These are phyloP conservation scores for Zelopaecilomyces penicillatus DNA, from an alignment of 2,329 filamentous ascomycete species.

Conservation along the genomic window DNA sequence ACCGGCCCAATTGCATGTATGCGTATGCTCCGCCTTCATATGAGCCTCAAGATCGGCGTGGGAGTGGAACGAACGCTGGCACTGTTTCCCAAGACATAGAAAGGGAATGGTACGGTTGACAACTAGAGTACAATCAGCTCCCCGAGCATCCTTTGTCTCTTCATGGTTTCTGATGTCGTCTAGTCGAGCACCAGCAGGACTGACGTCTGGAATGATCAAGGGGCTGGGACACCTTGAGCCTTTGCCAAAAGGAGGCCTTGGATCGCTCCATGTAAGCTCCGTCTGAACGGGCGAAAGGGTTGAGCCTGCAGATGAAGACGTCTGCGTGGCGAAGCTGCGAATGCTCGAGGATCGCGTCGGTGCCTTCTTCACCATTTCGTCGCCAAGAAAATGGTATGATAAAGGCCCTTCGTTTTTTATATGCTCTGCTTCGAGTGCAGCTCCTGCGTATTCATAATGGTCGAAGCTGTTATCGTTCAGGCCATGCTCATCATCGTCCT, in stretches of 20 bases:
- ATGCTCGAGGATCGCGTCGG: slow-evolving; percentile 11
- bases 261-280: slow-evolving; percentile 16
- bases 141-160: too few relatives aligned
- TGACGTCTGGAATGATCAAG: not conserved
- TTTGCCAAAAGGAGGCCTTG: not conserved
- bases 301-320: slow-evolving; percentile 21
- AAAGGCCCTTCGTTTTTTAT: too few relatives aligned
- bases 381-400: too few relatives aligned
- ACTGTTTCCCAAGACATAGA: slow-evolving; percentile 20
- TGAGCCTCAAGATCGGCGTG: slow-evolving; percentile 18
- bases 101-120: slow-evolving; percentile 1
- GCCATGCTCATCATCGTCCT: too few relatives aligned
- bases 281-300: slow-evolving; percentile 22
- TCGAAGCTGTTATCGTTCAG: too few relatives aligned
- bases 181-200: not conserved
- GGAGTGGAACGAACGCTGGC: slow-evolving; percentile 16
- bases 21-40: slow-evolving; percentile 18
- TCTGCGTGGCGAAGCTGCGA: slow-evolving; percentile 17
- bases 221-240: not conserved
- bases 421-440: too few relatives aligned
- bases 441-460: too few relatives aligned
- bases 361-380: too few relatives aligned
- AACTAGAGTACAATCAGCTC: too few relatives aligned
- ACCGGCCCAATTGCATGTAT: slow-evolving; percentile 32
- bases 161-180: not conserved